A percentile compares a stretch with the other conserved stretches of the same genome.
phyloP scores from a whole-genome alignment of 768 basidiomycete genomes.

The Suillus ampliporus region DNA sequence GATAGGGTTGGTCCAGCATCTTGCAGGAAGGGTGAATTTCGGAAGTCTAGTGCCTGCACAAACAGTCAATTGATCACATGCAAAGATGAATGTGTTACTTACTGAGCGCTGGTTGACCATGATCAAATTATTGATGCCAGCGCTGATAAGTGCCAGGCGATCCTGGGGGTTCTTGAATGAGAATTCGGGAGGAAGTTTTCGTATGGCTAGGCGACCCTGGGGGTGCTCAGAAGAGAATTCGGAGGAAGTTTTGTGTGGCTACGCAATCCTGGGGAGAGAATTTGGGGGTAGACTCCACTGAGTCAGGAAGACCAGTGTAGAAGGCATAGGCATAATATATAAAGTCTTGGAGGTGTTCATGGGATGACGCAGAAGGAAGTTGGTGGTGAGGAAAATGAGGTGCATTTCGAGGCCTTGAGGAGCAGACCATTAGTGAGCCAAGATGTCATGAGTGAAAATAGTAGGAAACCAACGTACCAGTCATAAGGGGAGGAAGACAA shows the following conservation, averaged over 20 bases:
- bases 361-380: constrained; percentile 44
- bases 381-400: constrained; percentile 27
- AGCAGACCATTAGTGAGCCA: too few species aligned
- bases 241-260: too few species aligned
- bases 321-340: too few species aligned
- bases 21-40: constrained; percentile 44
- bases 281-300: too few species aligned
- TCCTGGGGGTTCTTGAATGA: constrained; percentile 50
- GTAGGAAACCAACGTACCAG: too few species aligned
- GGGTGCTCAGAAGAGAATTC: too few species aligned
- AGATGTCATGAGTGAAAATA: too few species aligned
- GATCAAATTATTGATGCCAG: constrained; percentile 24
- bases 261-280: too few species aligned
- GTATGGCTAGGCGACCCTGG: too few species aligned
- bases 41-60: constrained; percentile 42
- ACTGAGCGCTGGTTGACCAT: constrained; percentile 23
- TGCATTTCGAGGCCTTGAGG: too few species aligned
- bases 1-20: constrained; percentile 43
- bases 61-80: constrained; percentile 3
- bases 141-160: constrained; percentile 46
- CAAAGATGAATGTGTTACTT: constrained; percentile 6
- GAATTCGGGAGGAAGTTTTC: constrained; percentile 38
- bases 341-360: constrained; percentile 42
- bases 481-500: too few species aligned
- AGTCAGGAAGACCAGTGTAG: too few species aligned